Base-by-base conservation (phyloP, 2,329 filamentous ascomycete species). In the Beauveria pseudobassiana region DNA sequence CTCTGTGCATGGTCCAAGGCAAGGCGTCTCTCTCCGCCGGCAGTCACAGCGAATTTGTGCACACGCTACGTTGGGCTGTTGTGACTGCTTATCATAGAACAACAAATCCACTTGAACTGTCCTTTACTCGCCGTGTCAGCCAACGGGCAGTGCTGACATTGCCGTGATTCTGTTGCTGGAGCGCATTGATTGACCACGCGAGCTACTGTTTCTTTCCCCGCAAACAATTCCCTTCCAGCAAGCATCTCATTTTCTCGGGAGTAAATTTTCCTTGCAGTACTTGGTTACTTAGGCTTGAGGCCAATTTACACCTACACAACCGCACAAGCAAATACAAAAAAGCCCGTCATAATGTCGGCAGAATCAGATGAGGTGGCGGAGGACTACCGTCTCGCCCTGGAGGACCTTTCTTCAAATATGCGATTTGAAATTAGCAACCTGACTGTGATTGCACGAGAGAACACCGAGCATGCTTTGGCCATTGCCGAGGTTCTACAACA, bases 381-480 rank as follows among this genome's bases (percentile, higher is more conserved):
- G 76, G 95, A 98, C 78, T 99, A 96, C 78, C 90, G 89, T 74
- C 90, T 91, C 72, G 95, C 93, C 60, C 81, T 99, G 73, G 90
- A 96, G 77, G 93, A 97, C 75, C 82, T 99, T 70, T 90, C 89
- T 67, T 84, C 87, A 73, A 97, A 97, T 78, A 91, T 91, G 77
- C 88, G 92, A 72, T 91, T 91, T 76, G 93, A 98, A 77, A 99
- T 99, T 75, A 93, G 90, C 81, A 98, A 96, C 77, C 78, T 99
- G 77, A 99, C 95, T 65, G 87, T 96, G 74, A 98, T 99, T 76
- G 95, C 95, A 63, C 91, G 96, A 75, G 95, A 99, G 76, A 96
- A 96, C 71, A 97, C 93, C 67, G 92, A 96, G 76, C 90, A 97
- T 79, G 95, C 95, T 42, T 86, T 96, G 74, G 91, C 90, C 66